phyloP scores from a whole-genome alignment of 2,329 filamentous ascomycete species.

The Tricladium varicosporioides region DNA sequence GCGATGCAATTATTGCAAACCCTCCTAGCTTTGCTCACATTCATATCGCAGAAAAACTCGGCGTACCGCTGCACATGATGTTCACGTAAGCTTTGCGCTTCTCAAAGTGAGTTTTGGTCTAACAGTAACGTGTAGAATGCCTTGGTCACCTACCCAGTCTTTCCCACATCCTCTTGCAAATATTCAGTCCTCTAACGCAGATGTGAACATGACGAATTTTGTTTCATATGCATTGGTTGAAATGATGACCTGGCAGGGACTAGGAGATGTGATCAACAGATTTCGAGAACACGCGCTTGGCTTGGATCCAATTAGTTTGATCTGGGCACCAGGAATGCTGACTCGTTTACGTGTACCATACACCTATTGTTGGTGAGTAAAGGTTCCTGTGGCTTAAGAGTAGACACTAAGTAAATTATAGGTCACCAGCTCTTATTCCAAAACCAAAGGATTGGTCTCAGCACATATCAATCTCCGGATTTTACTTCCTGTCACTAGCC shows the following conservation, averaged over 20 bases:
- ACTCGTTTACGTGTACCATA: conserved; percentile 75
- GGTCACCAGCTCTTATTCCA: conserved; percentile 72
- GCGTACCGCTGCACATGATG: conserved; percentile 79
- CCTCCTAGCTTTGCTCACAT: conserved; percentile 76
- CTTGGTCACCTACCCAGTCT: conserved; percentile 67
- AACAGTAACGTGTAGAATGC: conserved; percentile 46
- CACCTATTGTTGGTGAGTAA: conserved; percentile 76
- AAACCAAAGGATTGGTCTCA: conserved; percentile 75
- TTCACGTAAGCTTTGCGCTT: conserved; percentile 65
- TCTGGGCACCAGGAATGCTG: conserved; percentile 80
- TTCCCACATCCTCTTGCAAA: conserved; percentile 72
- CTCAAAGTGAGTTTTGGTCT: conserved; percentile 5
- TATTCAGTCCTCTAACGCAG: conserved; percentile 62
- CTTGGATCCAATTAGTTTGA: conserved; percentile 72
- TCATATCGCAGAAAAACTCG: conserved; percentile 72
- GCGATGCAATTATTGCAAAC: conserved; percentile 78
- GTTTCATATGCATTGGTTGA: conserved; percentile 68
- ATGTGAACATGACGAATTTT: conserved; percentile 63
- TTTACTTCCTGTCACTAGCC: conserved; percentile 71
- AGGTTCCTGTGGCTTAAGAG: no score
- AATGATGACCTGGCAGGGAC: conserved; percentile 71
- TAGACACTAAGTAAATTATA: conserved; percentile 18
- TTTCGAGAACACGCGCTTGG: conserved; percentile 75
- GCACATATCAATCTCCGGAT: conserved; percentile 72
- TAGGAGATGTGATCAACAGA: conserved; percentile 85